Percentiles rank a stretch among this genome's conserved stretches.
These are phyloP conservation scores for Lactarius pseudohatsudake DNA, from an alignment of 768 basidiomycete species.

Conservation along the genomic window DNA sequence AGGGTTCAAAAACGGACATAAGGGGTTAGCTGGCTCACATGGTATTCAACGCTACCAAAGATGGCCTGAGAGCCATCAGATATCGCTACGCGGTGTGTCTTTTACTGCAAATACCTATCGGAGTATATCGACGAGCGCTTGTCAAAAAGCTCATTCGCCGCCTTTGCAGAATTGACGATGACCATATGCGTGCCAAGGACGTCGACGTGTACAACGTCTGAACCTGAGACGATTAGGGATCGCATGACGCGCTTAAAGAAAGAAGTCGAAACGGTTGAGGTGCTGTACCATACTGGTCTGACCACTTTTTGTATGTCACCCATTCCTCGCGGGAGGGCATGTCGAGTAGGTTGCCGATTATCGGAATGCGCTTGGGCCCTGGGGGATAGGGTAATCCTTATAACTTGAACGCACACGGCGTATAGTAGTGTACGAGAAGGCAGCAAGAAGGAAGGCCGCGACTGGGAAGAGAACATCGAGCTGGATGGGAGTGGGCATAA, in stretches of 20 bases:
- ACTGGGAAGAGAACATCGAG: not conserved
- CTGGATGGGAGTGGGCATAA: not conserved
- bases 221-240: not conserved
- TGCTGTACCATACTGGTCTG: conserved; percentile 9
- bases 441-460: not conserved
- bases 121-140: conserved; percentile 15
- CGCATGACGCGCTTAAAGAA: not conserved
- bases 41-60: conserved; percentile 2
- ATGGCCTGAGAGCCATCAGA: conserved; percentile 1
- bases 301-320: conserved; percentile 13
- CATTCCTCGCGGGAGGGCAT: conserved; percentile 9
- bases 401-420: not conserved
- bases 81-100: not conserved
- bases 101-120: conserved; percentile 2
- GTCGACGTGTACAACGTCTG: conserved; percentile 29
- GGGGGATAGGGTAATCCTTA: conserved; percentile 13
- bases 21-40: not conserved
- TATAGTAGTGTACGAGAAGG: not conserved
- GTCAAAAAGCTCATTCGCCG: conserved; percentile 17
- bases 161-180: conserved; percentile 39
- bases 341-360: conserved; percentile 20
- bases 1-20: not conserved
- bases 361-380: conserved; percentile 18
- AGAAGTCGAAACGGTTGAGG: not conserved
- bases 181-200: conserved; percentile 23